These are phyloP conservation scores for Phytopythium sindhum DNA, from an alignment of 352 stramenopile genomes.

Conservation along the genomic window DNA sequence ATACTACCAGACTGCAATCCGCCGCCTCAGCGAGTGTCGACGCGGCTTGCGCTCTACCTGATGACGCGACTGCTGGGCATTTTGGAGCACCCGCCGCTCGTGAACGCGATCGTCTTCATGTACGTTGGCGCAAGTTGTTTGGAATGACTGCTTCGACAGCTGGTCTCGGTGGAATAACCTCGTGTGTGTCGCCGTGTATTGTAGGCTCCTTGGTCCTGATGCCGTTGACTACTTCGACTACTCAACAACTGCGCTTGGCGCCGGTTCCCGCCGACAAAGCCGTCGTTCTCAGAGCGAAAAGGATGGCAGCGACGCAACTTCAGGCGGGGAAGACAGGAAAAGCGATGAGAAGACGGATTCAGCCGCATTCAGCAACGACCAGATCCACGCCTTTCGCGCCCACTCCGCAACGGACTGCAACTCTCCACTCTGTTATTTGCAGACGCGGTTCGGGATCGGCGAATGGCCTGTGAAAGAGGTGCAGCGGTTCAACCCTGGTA, in stretches of 20 bases:
- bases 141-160: background rate
- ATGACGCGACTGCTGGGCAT: constrained; percentile 71
- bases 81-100: constrained; percentile 73
- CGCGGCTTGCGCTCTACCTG: constrained; percentile 70
- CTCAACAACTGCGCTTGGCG: constrained; percentile 51
- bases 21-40: constrained; percentile 70
- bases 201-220: constrained; percentile 57
- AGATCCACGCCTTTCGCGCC: constrained; percentile 23
- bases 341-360: background rate
- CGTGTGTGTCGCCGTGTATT: background rate
- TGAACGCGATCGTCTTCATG: constrained; percentile 81
- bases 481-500: constrained; percentile 35
- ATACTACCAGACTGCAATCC: constrained; percentile 74
- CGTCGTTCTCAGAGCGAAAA: constrained; percentile 13
- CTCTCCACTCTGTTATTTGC: constrained; percentile 70
- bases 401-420: constrained; percentile 53
- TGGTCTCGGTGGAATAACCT: background rate
- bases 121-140: constrained; percentile 15
- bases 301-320: background rate
- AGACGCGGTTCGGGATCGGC: constrained; percentile 71
- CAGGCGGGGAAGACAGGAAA: no score
- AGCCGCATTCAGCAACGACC: background rate
- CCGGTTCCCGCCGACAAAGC: constrained; percentile 26
- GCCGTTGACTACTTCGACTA: constrained; percentile 58
- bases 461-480: constrained; percentile 80